These are phyloP conservation scores for Rhypophila decipiens DNA, from an alignment of 495 filamentous ascomycete genomes.

Conservation along the genomic window DNA sequence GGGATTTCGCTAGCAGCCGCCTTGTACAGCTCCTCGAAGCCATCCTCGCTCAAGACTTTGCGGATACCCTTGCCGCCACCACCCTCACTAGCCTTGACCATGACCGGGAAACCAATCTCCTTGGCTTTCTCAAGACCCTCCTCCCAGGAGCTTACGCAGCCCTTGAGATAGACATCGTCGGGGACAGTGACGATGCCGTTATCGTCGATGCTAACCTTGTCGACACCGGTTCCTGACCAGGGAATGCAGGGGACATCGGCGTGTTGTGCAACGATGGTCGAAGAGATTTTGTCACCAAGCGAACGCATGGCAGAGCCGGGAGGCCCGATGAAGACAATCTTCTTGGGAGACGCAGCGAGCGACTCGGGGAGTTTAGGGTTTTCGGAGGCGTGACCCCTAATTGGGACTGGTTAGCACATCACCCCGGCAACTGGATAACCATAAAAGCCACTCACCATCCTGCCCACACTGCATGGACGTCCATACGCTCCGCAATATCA, in stretches of 20 bases:
- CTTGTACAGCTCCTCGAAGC: constrained; percentile 80
- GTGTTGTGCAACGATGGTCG: constrained; percentile 98
- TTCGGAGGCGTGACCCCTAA: constrained; percentile 95
- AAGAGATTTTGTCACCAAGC: constrained; percentile 98
- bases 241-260: constrained; percentile 96
- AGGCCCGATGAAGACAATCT: constrained; percentile 98
- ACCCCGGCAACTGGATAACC: neutral
- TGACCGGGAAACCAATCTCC: constrained; percentile 95
- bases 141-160: constrained; percentile 79
- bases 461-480: constrained; percentile 97
- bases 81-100: constrained; percentile 99
- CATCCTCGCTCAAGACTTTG: constrained; percentile 81
- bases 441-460: constrained; percentile 74
- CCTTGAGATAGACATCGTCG: constrained; percentile 79
- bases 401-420: constrained; percentile 4
- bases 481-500: constrained; percentile 97
- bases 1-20: constrained; percentile 96
- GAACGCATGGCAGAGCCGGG: constrained; percentile 98
- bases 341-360: constrained; percentile 89
- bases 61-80: constrained; percentile 99
- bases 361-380: constrained; percentile 97
- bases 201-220: constrained; percentile 68
- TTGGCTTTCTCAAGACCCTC: constrained; percentile 83
- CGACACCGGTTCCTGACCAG: constrained; percentile 92
- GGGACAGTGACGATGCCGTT: constrained; percentile 88